A percentile compares a stretch with the other conserved stretches of the same genome.
Evolutionary conservation across 2,329 filamentous ascomycete species (phyloP).

Genomic region (Aureobasidium zeae): DNA sequence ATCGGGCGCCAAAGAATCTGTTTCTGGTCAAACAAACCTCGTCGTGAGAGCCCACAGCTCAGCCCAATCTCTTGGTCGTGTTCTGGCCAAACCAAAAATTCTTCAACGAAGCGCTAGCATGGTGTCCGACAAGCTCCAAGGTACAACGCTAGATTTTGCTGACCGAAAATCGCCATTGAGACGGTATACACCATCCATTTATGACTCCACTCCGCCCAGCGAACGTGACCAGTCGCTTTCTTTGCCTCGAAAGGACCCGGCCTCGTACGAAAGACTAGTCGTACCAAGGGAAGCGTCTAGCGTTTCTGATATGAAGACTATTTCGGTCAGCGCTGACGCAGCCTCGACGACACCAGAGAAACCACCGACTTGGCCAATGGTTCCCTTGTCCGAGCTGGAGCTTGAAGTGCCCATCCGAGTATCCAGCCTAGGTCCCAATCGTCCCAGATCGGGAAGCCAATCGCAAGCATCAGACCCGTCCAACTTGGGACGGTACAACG

Average conservation of each 20-base stretch:
- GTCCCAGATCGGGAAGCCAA: neutral
- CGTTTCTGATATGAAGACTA: no score
- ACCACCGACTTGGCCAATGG: slow-evolving; percentile 12
- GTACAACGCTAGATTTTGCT: neutral
- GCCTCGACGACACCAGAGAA: neutral
- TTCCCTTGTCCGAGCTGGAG: slow-evolving; percentile 6
- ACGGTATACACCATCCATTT: slow-evolving; percentile 16
- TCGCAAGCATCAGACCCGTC: neutral
- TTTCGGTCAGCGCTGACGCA: neutral
- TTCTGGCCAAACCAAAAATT: neutral
- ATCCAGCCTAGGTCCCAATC: slow-evolving; percentile 1
- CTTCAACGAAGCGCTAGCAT: neutral
- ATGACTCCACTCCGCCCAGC: slow-evolving; percentile 14
- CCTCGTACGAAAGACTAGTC: slow-evolving; percentile 21
- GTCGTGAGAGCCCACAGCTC: neutral
- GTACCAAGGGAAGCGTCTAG: no score
- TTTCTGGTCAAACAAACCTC: neutral
- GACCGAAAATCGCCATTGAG: neutral
- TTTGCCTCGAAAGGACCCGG: slow-evolving; percentile 19
- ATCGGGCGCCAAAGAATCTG: neutral
- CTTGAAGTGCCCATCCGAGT: slow-evolving; percentile 5
- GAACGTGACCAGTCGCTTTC: slow-evolving; percentile 8
- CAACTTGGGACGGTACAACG: slow-evolving; percentile 9
- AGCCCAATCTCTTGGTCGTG: neutral
- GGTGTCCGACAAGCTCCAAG: neutral